Base-by-base conservation (phyloP, 2,329 filamentous ascomycete species). In the Aspergillus viridinutans region DNA sequence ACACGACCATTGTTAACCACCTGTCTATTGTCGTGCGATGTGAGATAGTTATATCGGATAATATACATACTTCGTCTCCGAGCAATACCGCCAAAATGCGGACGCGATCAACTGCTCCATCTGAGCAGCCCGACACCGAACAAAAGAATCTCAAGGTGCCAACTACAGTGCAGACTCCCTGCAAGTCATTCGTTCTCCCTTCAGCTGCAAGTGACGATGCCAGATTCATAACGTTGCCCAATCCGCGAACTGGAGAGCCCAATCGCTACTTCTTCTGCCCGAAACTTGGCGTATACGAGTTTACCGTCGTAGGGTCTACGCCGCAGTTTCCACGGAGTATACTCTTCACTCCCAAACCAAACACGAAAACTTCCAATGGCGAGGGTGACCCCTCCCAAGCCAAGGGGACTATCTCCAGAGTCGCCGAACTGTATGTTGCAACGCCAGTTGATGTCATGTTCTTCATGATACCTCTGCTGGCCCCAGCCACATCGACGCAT, bases 371-470 rank as follows among this genome's bases (percentile, higher is more conserved):
- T 3, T 29, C 62, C 29, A 51, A 63, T 63, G 67, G 47, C 25
- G 58, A 67, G 17, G 48, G 54, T 17, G 57, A 54, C 8, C 35
- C 55, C 5, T 54, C 35, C 38, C 58, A 52, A 32, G 59, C 47
- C 25, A 64, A 62, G 29, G 84, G 81, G 12, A 84, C 83, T 62
- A 75, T 90, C 25, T 82, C 86, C 35, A 86, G 86, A 66, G 81
- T 81, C 47, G 85, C 90, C 35, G 86, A 92, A 58, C 76, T 97
- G n/a, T 88, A 89, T 66, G 76, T 97, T 58, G 90, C 93, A 8
- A 96, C 94, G 1, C 84, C 86, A 1, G 80, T 96, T 54, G 94
- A 99, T 72, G 83, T 90, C 4, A 69, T 97, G 3, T 97, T 97
- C 76, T 79, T 97, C 52, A 70, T 96, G 3, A 78, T 97, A 1